Percentiles rank a stretch among this genome's conserved stretches.
phyloP scores from a whole-genome alignment of 768 basidiomycete genomes.

The Candolleomyces efflorescens region DNA sequence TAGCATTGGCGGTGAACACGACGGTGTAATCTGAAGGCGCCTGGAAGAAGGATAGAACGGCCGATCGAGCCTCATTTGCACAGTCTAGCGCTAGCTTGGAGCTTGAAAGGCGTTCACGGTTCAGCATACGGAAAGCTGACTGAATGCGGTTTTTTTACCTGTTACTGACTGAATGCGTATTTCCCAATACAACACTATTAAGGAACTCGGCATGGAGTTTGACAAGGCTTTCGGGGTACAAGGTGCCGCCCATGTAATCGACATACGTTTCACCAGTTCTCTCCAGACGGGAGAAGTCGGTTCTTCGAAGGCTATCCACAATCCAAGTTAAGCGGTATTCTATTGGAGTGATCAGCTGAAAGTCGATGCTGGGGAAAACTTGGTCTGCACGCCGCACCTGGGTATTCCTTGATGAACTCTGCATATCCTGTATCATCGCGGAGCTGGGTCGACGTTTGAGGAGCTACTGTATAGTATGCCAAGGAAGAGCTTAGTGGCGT shows the following conservation, averaged over 20 bases:
- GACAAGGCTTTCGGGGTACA: conserved; percentile 77
- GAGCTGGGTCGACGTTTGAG: conserved; percentile 12
- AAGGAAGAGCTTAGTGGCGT: conserved; percentile 8
- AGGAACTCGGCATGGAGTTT: conserved; percentile 68
- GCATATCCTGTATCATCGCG: conserved; percentile 41
- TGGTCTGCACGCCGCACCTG: conserved; percentile 21
- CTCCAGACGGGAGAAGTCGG: conserved; percentile 58
- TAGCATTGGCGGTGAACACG: conserved; percentile 78
- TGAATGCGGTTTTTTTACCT: conserved; percentile 46
- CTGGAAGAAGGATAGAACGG: conserved; percentile 73
- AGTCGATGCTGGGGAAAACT: background rate
- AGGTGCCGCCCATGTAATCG: conserved; percentile 82
- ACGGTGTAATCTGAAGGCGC: conserved; percentile 77
- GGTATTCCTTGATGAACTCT: conserved; percentile 42
- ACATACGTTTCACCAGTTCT: conserved; percentile 70
- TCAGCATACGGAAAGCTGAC: background rate
- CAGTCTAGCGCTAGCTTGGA: conserved; percentile 65
- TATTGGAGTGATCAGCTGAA: conserved; percentile 2
- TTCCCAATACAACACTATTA: conserved; percentile 62
- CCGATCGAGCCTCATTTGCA: conserved; percentile 64
- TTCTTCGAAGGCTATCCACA: conserved; percentile 60
- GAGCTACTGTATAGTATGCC: conserved; percentile 9
- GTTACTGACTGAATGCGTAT: conserved; percentile 81
- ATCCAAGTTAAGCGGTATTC: conserved; percentile 71
- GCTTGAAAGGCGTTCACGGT: conserved; percentile 32